Conservation (phyloP, 352 stramenopile genomes). For the Globisporangium paddicum region DNA sequence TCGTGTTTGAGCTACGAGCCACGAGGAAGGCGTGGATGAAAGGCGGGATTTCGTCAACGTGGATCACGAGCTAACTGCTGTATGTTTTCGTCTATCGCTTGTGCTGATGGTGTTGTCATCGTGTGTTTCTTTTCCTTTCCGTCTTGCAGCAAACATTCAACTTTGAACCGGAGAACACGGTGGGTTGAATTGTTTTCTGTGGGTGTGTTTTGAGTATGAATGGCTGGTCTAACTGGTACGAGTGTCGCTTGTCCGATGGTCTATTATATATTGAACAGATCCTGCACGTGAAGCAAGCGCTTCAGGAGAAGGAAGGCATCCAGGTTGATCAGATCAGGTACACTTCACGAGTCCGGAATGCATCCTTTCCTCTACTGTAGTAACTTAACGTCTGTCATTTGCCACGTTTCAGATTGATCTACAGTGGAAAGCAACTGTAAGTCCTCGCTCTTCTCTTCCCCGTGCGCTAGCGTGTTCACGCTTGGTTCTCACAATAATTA, state of each 20-base stretch:
- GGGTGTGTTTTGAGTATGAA: background rate
- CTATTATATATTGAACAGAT: conserved; percentile 52
- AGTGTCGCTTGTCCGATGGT: no score
- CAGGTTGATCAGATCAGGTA: conserved; percentile 82
- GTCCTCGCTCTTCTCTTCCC: background rate
- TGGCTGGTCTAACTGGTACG: no score
- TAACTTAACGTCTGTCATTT: conserved; percentile 18
- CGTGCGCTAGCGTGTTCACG: background rate
- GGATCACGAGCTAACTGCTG: background rate
- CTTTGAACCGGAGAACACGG: conserved; percentile 85
- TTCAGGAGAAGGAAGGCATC: conserved; percentile 99
- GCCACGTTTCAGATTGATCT: conserved; percentile 88
- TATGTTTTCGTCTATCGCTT: background rate
- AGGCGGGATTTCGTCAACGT: background rate
- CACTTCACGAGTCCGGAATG: background rate
- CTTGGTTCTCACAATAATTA: conserved; percentile 4
- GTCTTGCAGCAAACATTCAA: conserved; percentile 79
- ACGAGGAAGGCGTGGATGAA: background rate
- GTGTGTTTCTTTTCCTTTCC: background rate
- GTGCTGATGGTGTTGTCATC: background rate
- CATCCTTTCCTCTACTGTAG: background rate
- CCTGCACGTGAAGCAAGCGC: conserved; percentile 94
- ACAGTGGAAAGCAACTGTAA: conserved; percentile 95
- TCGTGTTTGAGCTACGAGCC: background rate
- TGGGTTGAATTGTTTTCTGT: conserved; percentile 17